These are phyloP conservation scores for Aspergillus sp. DNA, from an alignment of 2,329 filamentous ascomycete species.

Conservation along the genomic window DNA sequence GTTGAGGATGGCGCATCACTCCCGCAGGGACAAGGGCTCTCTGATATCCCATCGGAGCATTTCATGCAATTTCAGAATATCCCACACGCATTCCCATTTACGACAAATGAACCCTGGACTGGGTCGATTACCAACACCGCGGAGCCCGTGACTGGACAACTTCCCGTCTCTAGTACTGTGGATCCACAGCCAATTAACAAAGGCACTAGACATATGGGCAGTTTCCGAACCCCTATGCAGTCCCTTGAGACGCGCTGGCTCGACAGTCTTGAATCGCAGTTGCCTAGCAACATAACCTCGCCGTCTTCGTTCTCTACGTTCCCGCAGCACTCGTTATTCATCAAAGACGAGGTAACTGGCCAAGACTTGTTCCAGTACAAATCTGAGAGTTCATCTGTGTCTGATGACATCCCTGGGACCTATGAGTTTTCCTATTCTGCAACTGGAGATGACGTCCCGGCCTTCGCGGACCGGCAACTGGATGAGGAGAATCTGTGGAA, in stretches of 20 bases:
- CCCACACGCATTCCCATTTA: slow-evolving; percentile 29
- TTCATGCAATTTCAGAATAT: slow-evolving; percentile 33
- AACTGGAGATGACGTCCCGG: slow-evolving; percentile 30
- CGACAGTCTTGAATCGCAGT: slow-evolving; percentile 32
- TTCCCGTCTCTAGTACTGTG: slow-evolving; percentile 16
- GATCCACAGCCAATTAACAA: slow-evolving; percentile 25
- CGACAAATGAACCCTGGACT: slow-evolving; percentile 28
- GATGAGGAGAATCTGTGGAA: slow-evolving; percentile 35
- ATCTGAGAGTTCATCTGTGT: slow-evolving; percentile 39
- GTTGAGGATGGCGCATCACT: slow-evolving; percentile 36
- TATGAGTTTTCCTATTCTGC: slow-evolving; percentile 36
- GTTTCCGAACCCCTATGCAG: slow-evolving; percentile 27
- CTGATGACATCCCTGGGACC: slow-evolving; percentile 33
- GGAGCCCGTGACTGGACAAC: slow-evolving; percentile 7
- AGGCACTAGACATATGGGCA: slow-evolving; percentile 17
- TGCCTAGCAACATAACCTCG: slow-evolving; percentile 30
- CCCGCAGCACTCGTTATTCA: slow-evolving; percentile 17
- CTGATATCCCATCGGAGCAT: slow-evolving; percentile 31
- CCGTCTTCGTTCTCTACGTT: slow-evolving; percentile 23
- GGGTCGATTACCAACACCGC: slow-evolving; percentile 18
- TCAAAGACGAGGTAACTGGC: slow-evolving; percentile 19
- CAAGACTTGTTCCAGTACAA: slow-evolving; percentile 35
- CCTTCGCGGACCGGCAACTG: slow-evolving; percentile 30
- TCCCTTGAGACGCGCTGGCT: slow-evolving; percentile 37
- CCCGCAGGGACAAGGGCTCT: slow-evolving; percentile 26